A percentile compares a stretch with the other conserved stretches of the same genome.
phyloP scores from a whole-genome alignment of 1,284 basidiomycete species.

The Tremellales sp. region DNA sequence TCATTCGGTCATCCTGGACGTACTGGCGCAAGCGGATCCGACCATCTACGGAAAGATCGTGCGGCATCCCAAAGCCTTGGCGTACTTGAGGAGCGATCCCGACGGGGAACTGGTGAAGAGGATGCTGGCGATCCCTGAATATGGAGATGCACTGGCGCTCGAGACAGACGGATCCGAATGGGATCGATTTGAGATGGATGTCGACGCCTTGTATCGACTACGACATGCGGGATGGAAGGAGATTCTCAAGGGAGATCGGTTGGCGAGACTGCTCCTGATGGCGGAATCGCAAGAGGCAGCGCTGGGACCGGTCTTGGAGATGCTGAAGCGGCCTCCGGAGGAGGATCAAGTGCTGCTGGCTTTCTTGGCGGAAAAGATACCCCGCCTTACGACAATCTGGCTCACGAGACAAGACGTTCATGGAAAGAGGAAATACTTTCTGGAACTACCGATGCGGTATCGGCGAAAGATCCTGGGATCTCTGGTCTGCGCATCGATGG shows the following conservation, averaged over 20 bases:
- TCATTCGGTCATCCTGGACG: too few relatives aligned
- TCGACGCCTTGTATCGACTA: too few relatives aligned
- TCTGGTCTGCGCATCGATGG: slow-evolving; percentile 4
- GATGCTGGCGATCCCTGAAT: too few relatives aligned
- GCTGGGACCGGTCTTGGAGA: slow-evolving; percentile 15
- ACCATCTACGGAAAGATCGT: too few relatives aligned
- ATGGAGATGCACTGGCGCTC: too few relatives aligned
- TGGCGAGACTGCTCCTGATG: slow-evolving; percentile 10
- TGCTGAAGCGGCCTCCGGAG: slow-evolving; percentile 7
- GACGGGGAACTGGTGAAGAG: too few relatives aligned
- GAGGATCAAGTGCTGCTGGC: neutral
- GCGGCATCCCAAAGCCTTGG: too few relatives aligned
- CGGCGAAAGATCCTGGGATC: slow-evolving; percentile 4
- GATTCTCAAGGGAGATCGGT: too few relatives aligned
- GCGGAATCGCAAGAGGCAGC: slow-evolving; percentile 5
- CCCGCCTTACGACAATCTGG: slow-evolving; percentile 5
- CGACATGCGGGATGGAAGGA: too few relatives aligned
- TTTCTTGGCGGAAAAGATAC: slow-evolving; percentile 11
- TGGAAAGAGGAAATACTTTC: neutral
- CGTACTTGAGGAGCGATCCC: too few relatives aligned
- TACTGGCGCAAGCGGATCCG: too few relatives aligned
- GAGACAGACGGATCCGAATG: slow-evolving; percentile 2
- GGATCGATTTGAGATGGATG: slow-evolving; percentile 14
- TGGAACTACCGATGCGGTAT: too few relatives aligned
- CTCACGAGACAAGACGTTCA: slow-evolving; percentile 3